Evolutionary conservation across 164 flowering plant genomes (phyloP).

Genomic region (Stephania japonica): DNA sequence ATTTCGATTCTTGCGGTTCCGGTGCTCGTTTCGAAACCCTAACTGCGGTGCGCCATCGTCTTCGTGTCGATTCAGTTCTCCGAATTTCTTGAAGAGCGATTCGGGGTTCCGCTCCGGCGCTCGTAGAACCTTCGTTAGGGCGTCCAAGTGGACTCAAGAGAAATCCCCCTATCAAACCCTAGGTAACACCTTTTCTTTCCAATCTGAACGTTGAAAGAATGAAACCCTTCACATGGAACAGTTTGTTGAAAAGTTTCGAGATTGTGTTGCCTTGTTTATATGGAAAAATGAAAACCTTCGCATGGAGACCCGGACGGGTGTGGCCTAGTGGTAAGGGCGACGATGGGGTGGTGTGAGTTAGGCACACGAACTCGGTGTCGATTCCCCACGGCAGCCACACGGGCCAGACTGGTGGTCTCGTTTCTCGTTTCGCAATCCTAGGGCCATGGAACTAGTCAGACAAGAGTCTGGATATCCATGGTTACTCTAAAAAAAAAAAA

Average conservation of each 20-base stretch:
- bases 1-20: conserved; percentile 22
- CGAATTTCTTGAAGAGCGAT: conserved; percentile 18
- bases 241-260: neutral
- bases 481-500: too few relatives aligned
- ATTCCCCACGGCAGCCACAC: too few relatives aligned
- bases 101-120: conserved; percentile 35
- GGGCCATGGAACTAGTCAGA: too few relatives aligned
- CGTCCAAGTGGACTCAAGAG: conserved; percentile 62
- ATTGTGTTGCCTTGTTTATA: neutral
- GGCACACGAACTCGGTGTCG: too few relatives aligned
- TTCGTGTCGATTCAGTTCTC: conserved; percentile 21
- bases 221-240: neutral
- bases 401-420: too few relatives aligned
- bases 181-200: conserved; percentile 31
- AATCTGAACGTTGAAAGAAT: neutral
- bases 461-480: too few relatives aligned
- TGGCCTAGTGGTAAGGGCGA: too few relatives aligned
- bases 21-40: conserved; percentile 33
- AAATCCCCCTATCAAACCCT: conserved; percentile 82
- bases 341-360: too few relatives aligned
- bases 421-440: too few relatives aligned
- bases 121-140: conserved; percentile 47
- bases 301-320: too few relatives aligned
- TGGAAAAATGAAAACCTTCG: too few relatives aligned
- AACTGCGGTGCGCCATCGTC: conserved; percentile 3